A percentile compares a stretch with the other conserved stretches of the same genome.
These are phyloP conservation scores for Aureobasidium pullulans DNA, from an alignment of 2,329 filamentous ascomycete species.

Conservation along the genomic window DNA sequence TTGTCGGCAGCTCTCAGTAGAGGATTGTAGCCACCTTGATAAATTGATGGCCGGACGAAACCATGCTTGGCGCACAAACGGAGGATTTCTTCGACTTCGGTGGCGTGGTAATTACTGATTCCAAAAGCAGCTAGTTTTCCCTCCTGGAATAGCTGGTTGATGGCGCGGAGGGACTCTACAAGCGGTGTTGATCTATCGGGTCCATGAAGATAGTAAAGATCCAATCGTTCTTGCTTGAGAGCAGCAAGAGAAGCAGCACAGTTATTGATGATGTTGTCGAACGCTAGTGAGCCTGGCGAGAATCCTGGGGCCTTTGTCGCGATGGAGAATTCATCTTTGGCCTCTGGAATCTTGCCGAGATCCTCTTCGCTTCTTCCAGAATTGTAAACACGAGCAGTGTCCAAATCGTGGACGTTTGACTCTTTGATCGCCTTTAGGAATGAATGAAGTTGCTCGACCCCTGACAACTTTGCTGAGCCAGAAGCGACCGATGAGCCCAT, in stretches of 20 bases:
- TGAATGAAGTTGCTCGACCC: conserved; percentile 18
- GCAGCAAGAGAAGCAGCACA: conserved; percentile 22
- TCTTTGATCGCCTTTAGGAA: conserved; percentile 27
- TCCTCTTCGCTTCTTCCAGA: conserved; percentile 33
- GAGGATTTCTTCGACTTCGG: conserved; percentile 38
- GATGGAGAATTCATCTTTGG: conserved; percentile 20
- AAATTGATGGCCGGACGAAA: conserved; percentile 38
- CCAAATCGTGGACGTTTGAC: conserved; percentile 29
- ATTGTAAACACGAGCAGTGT: conserved; percentile 34
- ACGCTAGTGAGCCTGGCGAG: conserved; percentile 19
- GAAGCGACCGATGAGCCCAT: conserved; percentile 23
- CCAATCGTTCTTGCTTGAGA: conserved; percentile 24
- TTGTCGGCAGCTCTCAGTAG: conserved; percentile 37
- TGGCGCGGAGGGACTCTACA: conserved; percentile 35
- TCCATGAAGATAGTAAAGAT: conserved; percentile 38
- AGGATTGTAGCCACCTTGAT: conserved; percentile 44
- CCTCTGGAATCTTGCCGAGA: conserved; percentile 29
- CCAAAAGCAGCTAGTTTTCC: conserved; percentile 42
- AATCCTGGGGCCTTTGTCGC: conserved; percentile 27
- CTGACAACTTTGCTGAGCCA: conserved; percentile 19
- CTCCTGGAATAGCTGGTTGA: conserved; percentile 34
- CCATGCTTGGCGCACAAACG: conserved; percentile 33
- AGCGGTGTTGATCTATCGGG: conserved; percentile 39
- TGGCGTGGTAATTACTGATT: conserved; percentile 39
- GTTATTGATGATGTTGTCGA: conserved; percentile 22